Percentiles rank a stretch among this genome's conserved stretches.
Evolutionary conservation across 345 rosid genomes (phyloP).

Genomic region (Hibiscus tridactylites): DNA sequence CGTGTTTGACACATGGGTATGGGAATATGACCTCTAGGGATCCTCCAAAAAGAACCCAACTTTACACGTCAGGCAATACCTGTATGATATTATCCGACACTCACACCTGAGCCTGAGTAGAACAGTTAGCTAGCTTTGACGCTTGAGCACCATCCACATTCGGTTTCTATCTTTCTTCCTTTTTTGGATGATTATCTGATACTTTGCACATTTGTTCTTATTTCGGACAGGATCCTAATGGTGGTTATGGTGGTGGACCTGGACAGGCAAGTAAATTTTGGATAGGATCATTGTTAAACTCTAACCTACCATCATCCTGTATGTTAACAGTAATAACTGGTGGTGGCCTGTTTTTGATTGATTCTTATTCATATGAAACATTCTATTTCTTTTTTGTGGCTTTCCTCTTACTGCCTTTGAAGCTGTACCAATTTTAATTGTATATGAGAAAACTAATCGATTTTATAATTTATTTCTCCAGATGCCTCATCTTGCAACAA

Average conservation of each 20-base stretch:
- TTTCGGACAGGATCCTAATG: constrained; percentile 56
- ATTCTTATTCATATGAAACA: neutral
- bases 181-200: neutral
- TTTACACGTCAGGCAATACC: no score
- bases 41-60: no score
- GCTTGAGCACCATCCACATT: neutral
- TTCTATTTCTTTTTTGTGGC: neutral
- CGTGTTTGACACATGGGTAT: no score
- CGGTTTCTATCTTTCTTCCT: neutral
- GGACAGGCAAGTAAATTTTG: constrained; percentile 68
- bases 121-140: no score
- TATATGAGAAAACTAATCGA: constrained; percentile 2
- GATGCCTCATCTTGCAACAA: constrained; percentile 98
- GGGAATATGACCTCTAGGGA: no score
- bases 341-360: neutral
- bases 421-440: neutral
- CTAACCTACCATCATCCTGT: neutral
- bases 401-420: neutral
- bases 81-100: no score
- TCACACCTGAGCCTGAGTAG: no score
- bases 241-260: constrained; percentile 98
- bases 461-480: constrained; percentile 21
- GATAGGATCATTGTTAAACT: constrained; percentile 3
- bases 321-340: constrained; percentile 1
- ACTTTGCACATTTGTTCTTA: neutral